Percentiles rank a stretch among this genome's conserved stretches.
Conservation (phyloP, 192 early-diverging fungal species). For the Gryganskiella cystojenkinii region DNA sequence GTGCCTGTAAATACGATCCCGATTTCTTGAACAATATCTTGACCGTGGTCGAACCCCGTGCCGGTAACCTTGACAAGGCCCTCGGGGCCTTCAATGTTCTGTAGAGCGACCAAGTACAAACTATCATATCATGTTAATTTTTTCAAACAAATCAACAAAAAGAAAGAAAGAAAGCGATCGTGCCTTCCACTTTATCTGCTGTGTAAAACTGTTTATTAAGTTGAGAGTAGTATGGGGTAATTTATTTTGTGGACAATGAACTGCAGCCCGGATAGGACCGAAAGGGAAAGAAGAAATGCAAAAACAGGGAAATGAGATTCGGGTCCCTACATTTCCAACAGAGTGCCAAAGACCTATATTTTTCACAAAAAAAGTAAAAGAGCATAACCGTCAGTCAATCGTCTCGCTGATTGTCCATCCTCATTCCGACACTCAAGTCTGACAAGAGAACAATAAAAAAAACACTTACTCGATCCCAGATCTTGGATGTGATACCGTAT, state of each 20-base stretch:
- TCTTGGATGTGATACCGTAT: constrained; percentile 90
- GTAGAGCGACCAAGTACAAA: constrained; percentile 6
- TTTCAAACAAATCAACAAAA: not conserved
- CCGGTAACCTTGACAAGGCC: constrained; percentile 54
- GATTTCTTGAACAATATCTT: constrained; percentile 62
- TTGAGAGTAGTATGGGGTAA: too few species aligned
- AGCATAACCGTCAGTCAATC: too few species aligned
- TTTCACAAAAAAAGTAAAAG: not conserved
- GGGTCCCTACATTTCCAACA: constrained; percentile 47
- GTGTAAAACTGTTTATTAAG: too few species aligned
- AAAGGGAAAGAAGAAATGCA: too few species aligned
- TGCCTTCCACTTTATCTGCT: too few species aligned
- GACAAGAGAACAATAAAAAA: constrained; percentile 2
- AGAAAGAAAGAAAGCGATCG: not conserved
- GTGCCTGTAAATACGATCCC: constrained; percentile 60
- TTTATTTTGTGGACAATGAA: too few species aligned
- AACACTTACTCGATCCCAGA: constrained; percentile 81
- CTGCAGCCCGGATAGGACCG: too few species aligned
- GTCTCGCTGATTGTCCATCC: too few species aligned
- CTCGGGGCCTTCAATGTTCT: constrained; percentile 53
- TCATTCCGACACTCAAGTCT: not conserved
- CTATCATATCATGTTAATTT: not conserved
- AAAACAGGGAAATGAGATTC: too few species aligned
- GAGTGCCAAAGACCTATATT: constrained; percentile 39
- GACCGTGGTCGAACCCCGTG: constrained; percentile 57